Conservation (phyloP, 306 rosid species). For the Rubus parviflorus region DNA sequence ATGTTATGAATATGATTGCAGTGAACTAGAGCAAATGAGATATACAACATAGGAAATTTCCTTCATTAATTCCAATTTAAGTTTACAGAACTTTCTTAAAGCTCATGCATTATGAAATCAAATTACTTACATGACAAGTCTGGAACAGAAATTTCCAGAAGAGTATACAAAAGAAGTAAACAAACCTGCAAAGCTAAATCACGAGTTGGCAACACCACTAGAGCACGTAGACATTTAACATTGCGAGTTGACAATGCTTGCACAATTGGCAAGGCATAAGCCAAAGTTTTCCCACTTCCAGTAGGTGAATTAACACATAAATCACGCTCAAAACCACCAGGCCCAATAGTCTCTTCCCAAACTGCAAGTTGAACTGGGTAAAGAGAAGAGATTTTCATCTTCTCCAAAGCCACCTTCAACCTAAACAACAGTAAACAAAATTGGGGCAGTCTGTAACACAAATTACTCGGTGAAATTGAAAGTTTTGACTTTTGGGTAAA, state of each 20-base stretch:
- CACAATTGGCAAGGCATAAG: conserved; percentile 90
- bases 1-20: no score
- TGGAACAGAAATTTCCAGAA: no score
- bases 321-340: conserved; percentile 82
- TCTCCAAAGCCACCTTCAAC: conserved; percentile 57
- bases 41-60: no score
- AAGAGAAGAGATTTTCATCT: conserved; percentile 52
- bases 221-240: conserved; percentile 63
- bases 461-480: neutral
- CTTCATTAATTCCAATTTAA: no score
- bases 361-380: conserved; percentile 86
- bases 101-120: no score
- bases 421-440: conserved; percentile 29
- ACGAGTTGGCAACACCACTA: conserved; percentile 86
- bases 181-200: conserved; percentile 88
- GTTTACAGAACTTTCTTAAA: no score
- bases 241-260: conserved; percentile 59
- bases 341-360: conserved; percentile 88
- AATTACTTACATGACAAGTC: no score
- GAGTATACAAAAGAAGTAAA: no score
- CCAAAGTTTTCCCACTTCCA: conserved; percentile 89
- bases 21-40: no score
- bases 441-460: neutral
- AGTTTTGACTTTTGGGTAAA: conserved; percentile 6
- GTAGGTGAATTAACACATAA: conserved; percentile 89